These are phyloP conservation scores for Alternaria ventricosa DNA, from an alignment of 2,329 filamentous ascomycete genomes.

Conservation along the genomic window DNA sequence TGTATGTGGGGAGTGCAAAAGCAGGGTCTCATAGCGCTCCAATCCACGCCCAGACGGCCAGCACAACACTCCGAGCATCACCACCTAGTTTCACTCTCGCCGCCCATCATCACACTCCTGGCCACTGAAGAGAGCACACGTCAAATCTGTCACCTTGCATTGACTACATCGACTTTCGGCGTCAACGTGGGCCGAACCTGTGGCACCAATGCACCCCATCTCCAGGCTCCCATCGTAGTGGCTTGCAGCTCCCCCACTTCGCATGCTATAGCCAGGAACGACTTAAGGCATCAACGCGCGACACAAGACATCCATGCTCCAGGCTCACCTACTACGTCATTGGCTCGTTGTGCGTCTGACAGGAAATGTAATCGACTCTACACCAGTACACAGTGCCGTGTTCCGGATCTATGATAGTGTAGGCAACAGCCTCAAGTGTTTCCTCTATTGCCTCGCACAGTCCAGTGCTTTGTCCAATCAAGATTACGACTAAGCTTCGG, in stretches of 20 bases:
- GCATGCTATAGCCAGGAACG: neutral
- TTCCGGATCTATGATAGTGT: neutral
- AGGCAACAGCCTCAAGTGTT: neutral
- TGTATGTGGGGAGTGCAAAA: neutral
- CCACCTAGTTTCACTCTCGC: neutral
- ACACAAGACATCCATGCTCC: neutral
- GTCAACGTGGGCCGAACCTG: neutral
- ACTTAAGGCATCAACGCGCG: neutral
- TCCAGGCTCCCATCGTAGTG: neutral
- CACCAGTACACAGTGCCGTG: neutral
- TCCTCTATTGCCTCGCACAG: no score
- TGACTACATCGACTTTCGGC: neutral
- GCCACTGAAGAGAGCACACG: slow-evolving; percentile 16
- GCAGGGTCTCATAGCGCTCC: slow-evolving; percentile 3
- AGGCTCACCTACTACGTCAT: neutral
- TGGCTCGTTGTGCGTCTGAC: neutral
- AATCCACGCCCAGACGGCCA: neutral
- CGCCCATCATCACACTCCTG: neutral
- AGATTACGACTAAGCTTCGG: no score
- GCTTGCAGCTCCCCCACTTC: slow-evolving; percentile 1
- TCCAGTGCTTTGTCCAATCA: no score
- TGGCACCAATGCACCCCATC: slow-evolving; percentile 1
- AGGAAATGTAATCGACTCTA: neutral
- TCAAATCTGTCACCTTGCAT: slow-evolving; percentile 1
- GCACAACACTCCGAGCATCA: slow-evolving; percentile 4